Evolutionary conservation across 176 grass and related monocot genomes (phyloP), one percentile per base, ranked within the genome.

Genomic region (Eremochloa ophiuroides): DNA sequence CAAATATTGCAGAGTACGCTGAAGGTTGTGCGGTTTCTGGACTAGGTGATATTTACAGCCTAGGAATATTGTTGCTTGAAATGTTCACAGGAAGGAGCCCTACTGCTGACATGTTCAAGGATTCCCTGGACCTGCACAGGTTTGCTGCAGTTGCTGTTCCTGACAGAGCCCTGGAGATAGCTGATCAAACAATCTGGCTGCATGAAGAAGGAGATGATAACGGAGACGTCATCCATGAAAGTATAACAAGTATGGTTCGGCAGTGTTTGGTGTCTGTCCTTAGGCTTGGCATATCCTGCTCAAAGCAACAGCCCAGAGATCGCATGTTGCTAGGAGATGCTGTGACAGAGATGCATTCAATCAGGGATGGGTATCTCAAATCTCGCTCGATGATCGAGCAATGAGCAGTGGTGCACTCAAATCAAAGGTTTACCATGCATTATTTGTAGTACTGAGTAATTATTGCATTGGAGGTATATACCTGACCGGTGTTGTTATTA

Each of bases 41-140:
- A 44, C 67, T 70, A 16, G 67, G 67, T 42, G 67, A 70, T 44
- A 13, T 70, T 70, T 70, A 70, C 26, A 69, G 66, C 39, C 66
- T 69, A 14, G 66, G 66, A 13, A 69, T 43, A 69, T 43, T 43
- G n/a, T 22, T 43, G n/a, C 66, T 69, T 25, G 66, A 69, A 23
- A 69, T 69, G 66, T 69, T 69, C 15, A 69, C 66, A 1, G 66
- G 66, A 0, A 69, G n/a, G n/a, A 69, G 66, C 1, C 66, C 66
- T 43, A 69, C 38, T 0, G 66, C 42, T 42, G 38, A 69, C 25
- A 69, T 42, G 66, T 69, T 69, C 14, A 40, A 3, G 25, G 38
- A 16, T 16, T 8, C 66, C 13, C 6, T 69, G 6, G 66, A 27
- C 26, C 39, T 69, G 13, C n/a, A 69, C 66, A 69, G n/a, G 66